A percentile compares a stretch with the other conserved stretches of the same genome.
Conservation (phyloP, 208 protist species). For the Trypanosoma vivax region DNA sequence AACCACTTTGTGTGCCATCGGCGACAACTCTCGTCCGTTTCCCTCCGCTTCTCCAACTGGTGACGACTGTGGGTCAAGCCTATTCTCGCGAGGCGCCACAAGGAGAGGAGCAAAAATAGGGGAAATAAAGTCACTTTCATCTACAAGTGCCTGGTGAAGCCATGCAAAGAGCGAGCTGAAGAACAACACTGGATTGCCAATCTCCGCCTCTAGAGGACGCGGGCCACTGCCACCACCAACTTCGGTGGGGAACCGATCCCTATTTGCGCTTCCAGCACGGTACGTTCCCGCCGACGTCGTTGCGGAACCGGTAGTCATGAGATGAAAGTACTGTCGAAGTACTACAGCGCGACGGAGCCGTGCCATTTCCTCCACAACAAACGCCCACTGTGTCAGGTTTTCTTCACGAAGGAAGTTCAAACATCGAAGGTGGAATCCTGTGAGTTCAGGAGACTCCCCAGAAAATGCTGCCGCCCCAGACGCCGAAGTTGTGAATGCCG, state of each 20-base stretch:
- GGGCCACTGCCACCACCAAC: slow-evolving; percentile 13
- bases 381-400: slow-evolving; percentile 40
- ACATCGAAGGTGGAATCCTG: slow-evolving; percentile 63
- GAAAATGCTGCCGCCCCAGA: slow-evolving; percentile 3
- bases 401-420: slow-evolving; percentile 56
- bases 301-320: slow-evolving; percentile 67
- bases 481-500: slow-evolving; percentile 14
- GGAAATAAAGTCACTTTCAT: slow-evolving; percentile 70
- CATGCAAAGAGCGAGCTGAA: slow-evolving; percentile 81
- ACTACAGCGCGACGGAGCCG: slow-evolving; percentile 60
- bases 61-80: background rate
- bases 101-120: slow-evolving; percentile 25
- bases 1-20: background rate
- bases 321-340: slow-evolving; percentile 78
- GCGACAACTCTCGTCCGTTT: background rate
- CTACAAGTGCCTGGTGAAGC: slow-evolving; percentile 77
- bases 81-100: background rate
- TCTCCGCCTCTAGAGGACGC: slow-evolving; percentile 73
- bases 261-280: slow-evolving; percentile 15
- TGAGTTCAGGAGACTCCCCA: slow-evolving; percentile 58
- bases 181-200: slow-evolving; percentile 75
- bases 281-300: slow-evolving; percentile 48
- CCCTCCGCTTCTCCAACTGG: background rate
- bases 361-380: slow-evolving; percentile 66
- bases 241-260: background rate